These are phyloP conservation scores for Pholiota adiposa DNA, from an alignment of 1,284 basidiomycete genomes.

Conservation along the genomic window DNA sequence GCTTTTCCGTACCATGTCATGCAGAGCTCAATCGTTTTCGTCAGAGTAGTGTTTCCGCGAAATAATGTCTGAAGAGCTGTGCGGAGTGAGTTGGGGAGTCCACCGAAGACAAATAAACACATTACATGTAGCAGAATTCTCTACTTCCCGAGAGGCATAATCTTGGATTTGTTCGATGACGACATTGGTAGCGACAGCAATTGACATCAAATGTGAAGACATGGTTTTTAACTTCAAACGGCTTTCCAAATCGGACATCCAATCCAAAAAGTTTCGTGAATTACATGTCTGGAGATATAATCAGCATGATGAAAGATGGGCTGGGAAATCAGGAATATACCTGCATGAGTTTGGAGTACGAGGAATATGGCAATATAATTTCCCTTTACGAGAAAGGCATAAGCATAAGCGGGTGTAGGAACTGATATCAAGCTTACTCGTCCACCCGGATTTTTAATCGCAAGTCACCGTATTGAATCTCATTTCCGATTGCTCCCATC, in stretches of 20 bases:
- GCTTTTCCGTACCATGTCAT: conserved; percentile 76
- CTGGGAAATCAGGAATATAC: conserved; percentile 38
- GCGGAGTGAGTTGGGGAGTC: conserved; percentile 11
- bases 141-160: conserved; percentile 69
- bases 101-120: conserved; percentile 7
- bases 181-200: conserved; percentile 66
- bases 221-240: conserved; percentile 66
- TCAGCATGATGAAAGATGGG: conserved; percentile 3
- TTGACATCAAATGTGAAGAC: conserved; percentile 63
- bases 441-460: conserved; percentile 72
- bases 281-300: conserved; percentile 51
- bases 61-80: conserved; percentile 71
- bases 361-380: conserved; percentile 68
- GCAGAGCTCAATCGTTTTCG: conserved; percentile 79
- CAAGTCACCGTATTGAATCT: conserved; percentile 73
- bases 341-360: conserved; percentile 58
- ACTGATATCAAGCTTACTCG: conserved; percentile 55
- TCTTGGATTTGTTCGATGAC: conserved; percentile 70
- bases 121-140: conserved; percentile 64
- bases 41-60: conserved; percentile 80
- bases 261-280: conserved; percentile 71
- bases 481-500: conserved; percentile 46
- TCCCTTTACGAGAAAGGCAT: conserved; percentile 49
- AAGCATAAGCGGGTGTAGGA: conserved; percentile 15
- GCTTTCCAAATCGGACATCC: conserved; percentile 72